A percentile compares a stretch with the other conserved stretches of the same genome.
Conservation (phyloP, 2,329 filamentous ascomycete species). For the Phoma herbarum region DNA sequence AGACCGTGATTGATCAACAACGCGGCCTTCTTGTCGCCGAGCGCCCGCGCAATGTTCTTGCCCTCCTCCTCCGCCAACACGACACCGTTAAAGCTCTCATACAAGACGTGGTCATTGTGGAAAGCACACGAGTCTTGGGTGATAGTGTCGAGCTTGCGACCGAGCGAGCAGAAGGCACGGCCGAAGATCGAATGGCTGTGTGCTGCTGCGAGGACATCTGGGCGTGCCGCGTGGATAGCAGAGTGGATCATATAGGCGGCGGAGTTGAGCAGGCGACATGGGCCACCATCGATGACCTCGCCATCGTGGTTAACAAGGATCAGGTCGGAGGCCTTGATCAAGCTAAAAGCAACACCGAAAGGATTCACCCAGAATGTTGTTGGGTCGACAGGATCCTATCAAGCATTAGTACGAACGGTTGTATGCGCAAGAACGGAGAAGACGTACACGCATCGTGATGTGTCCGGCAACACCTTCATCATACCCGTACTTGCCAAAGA, state of each 20-base stretch:
- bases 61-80: slow-evolving; percentile 64
- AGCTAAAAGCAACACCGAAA: slow-evolving; percentile 68
- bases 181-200: slow-evolving; percentile 68
- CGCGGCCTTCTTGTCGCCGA: slow-evolving; percentile 62
- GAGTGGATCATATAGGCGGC: slow-evolving; percentile 69
- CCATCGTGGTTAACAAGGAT: slow-evolving; percentile 71
- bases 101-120: slow-evolving; percentile 63
- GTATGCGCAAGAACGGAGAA: neutral
- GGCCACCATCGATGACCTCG: slow-evolving; percentile 69
- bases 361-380: slow-evolving; percentile 73
- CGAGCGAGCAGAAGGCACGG: slow-evolving; percentile 69
- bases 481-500: slow-evolving; percentile 52
- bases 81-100: slow-evolving; percentile 62
- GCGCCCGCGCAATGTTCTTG: slow-evolving; percentile 58
- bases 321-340: slow-evolving; percentile 71
- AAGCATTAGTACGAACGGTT: slow-evolving; percentile 9
- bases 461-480: slow-evolving; percentile 66
- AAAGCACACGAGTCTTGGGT: slow-evolving; percentile 67
- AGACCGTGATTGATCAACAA: slow-evolving; percentile 64
- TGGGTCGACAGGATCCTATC: slow-evolving; percentile 64
- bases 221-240: slow-evolving; percentile 66
- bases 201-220: slow-evolving; percentile 66
- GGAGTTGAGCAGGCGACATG: slow-evolving; percentile 48
- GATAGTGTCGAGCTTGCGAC: slow-evolving; percentile 66
- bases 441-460: slow-evolving; percentile 64